Evolutionary conservation across 1,139 yeast species (phyloP).

Genomic region (Blastobotrys ciferrii): DNA sequence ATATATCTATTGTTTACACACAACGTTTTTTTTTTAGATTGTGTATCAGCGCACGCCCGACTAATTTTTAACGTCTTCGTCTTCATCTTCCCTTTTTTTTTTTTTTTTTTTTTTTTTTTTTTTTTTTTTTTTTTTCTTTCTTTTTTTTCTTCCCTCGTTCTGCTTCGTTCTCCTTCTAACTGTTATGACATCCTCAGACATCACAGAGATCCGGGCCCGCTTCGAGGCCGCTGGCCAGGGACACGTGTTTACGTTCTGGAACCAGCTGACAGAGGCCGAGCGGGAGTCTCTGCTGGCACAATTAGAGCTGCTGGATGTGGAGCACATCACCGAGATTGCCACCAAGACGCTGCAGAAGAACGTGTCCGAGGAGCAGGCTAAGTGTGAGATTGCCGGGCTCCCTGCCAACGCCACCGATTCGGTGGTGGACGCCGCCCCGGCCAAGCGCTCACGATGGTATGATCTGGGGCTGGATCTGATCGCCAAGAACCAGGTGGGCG

Average conservation of each 20-base stretch:
- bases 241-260: constrained; percentile 43
- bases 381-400: constrained; percentile 33
- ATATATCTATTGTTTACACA: too few species aligned
- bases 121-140: neutral
- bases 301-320: constrained; percentile 39
- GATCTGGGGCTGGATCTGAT: constrained; percentile 67
- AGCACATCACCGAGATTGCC: constrained; percentile 33
- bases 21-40: too few species aligned
- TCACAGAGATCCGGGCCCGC: constrained; percentile 25
- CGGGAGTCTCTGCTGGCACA: constrained; percentile 33
- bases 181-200: constrained; percentile 29
- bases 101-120: neutral
- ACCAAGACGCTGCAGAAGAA: constrained; percentile 24
- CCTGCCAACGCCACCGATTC: constrained; percentile 39
- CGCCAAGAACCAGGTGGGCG: constrained; percentile 72
- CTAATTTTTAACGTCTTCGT: neutral
- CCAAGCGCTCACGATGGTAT: constrained; percentile 46
- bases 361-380: constrained; percentile 13
- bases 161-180: neutral
- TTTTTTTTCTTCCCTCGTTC: neutral
- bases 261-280: constrained; percentile 32
- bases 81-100: constrained; percentile 5
- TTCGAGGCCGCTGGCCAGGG: constrained; percentile 42
- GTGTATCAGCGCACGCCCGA: too few species aligned
- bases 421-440: constrained; percentile 29